Conservation (phyloP, 768 basidiomycete species). For the Suillus tomentosus region DNA sequence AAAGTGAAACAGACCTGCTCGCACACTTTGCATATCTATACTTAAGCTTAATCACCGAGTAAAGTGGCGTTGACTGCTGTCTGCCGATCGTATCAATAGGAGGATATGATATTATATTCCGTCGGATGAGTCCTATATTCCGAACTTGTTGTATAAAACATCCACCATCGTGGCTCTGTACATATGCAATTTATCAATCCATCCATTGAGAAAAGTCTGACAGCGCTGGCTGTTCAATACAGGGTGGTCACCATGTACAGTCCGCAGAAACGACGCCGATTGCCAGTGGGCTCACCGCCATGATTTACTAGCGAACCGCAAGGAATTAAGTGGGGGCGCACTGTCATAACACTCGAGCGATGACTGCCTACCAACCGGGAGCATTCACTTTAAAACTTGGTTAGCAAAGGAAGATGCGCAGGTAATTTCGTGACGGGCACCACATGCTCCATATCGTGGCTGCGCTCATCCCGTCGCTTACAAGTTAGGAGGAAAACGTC, state of each 20-base stretch:
- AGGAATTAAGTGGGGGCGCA: not conserved
- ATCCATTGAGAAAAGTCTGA: not conserved
- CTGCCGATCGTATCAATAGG: not conserved
- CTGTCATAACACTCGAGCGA: not conserved
- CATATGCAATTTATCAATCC: slow-evolving; percentile 1
- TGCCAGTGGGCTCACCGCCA: not conserved
- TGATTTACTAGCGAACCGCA: not conserved
- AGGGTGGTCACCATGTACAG: not conserved
- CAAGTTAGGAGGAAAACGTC: not conserved
- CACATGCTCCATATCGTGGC: not conserved
- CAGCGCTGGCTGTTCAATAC: not conserved
- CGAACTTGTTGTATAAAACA: not conserved
- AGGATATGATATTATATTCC: not conserved
- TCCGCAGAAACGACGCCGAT: not conserved
- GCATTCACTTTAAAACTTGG: not conserved
- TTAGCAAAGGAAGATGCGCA: not conserved
- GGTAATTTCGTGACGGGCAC: not conserved
- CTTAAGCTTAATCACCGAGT: not conserved
- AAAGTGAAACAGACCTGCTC: too few relatives aligned
- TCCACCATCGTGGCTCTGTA: not conserved
- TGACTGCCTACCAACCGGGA: not conserved
- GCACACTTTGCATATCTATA: too few relatives aligned
- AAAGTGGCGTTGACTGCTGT: too few relatives aligned
- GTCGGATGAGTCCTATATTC: not conserved
- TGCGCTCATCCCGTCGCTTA: not conserved